Conservation (phyloP, 1,284 basidiomycete species). For the Cutaneotrichosporon cavernicola region DNA sequence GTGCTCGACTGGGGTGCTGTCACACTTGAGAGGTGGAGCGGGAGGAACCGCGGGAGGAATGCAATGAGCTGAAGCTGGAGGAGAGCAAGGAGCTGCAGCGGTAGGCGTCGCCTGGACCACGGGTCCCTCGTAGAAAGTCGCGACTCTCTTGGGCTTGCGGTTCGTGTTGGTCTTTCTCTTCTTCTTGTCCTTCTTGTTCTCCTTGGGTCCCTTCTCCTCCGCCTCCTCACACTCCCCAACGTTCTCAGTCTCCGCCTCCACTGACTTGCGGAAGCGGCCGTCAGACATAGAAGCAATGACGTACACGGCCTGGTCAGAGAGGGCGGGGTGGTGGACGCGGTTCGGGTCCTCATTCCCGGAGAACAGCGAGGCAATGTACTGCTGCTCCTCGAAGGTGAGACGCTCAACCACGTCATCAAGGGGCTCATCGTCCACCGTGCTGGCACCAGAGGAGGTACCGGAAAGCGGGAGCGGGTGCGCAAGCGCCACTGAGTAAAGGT, state of each 20-base stretch:
- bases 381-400: background rate
- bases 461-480: background rate
- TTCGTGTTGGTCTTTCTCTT: constrained; percentile 2
- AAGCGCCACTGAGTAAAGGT: background rate
- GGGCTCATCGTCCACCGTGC: constrained; percentile 2
- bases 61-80: too few relatives aligned
- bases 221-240: background rate
- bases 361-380: constrained; percentile 4
- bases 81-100: too few relatives aligned
- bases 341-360: background rate
- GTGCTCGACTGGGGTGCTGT: background rate
- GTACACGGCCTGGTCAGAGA: background rate
- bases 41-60: background rate
- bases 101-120: background rate
- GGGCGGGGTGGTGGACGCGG: background rate
- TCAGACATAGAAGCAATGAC: background rate
- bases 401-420: background rate
- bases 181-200: background rate
- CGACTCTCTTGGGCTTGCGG: background rate
- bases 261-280: background rate
- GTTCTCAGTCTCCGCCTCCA: background rate
- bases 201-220: background rate
- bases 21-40: background rate
- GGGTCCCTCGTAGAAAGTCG: background rate
- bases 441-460: background rate